Evolutionary conservation across 305 asterid species (phyloP).

Genomic region (Fraxinus latifolia): DNA sequence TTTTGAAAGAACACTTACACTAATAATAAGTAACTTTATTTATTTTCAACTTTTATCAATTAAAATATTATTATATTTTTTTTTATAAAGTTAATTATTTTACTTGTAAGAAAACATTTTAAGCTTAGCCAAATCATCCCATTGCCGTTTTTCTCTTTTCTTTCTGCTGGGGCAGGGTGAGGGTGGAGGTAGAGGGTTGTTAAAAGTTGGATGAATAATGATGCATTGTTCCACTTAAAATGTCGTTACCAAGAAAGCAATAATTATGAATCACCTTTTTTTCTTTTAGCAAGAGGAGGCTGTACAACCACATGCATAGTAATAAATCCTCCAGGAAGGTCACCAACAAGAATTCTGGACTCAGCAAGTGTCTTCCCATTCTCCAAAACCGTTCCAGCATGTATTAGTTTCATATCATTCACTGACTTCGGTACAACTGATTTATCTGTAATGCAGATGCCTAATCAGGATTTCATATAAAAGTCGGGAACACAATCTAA

Average conservation of each 20-base stretch:
- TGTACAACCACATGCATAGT: conserved; percentile 62
- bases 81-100: background rate
- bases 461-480: conserved; percentile 1
- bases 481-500: background rate
- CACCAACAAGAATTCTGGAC: conserved; percentile 36
- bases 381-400: conserved; percentile 48
- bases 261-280: conserved; percentile 32
- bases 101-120: background rate
- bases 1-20: background rate
- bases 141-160: background rate
- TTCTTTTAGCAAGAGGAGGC: conserved; percentile 44
- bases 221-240: background rate
- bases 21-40: background rate
- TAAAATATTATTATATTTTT: background rate
- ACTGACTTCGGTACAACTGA: conserved; percentile 46
- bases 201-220: background rate
- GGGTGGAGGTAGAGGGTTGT: background rate
- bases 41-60: background rate
- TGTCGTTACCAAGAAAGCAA: background rate
- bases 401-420: conserved; percentile 50
- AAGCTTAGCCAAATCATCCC: background rate
- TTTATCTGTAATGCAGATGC: conserved; percentile 35
- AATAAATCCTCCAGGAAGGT: conserved; percentile 45
- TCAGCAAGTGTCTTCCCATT: conserved; percentile 50
- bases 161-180: background rate